These are phyloP conservation scores for Ormosia semicastrata DNA, from an alignment of 306 rosid genomes.

Conservation along the genomic window DNA sequence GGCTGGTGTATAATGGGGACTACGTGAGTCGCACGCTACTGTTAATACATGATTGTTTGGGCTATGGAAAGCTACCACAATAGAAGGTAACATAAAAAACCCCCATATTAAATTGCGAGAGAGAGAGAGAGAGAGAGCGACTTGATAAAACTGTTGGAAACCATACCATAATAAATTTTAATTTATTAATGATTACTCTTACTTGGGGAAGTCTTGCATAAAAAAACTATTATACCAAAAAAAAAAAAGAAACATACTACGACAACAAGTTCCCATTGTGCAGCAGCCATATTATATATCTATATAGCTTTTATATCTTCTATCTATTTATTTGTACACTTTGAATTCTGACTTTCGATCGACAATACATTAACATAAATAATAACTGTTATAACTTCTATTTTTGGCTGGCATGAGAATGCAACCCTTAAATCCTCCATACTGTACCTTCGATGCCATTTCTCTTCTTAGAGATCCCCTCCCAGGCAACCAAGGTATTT, in stretches of 20 bases:
- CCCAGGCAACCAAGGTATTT: conserved; percentile 32
- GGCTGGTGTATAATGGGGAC: neutral
- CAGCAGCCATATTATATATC: conserved; percentile 25
- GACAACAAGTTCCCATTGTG: conserved; percentile 9
- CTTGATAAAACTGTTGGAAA: neutral
- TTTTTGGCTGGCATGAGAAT: conserved; percentile 23
- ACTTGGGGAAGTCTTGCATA: neutral
- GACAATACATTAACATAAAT: neutral
- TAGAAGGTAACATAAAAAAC: neutral
- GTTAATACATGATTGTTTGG: neutral
- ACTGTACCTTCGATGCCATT: conserved; percentile 2
- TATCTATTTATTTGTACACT: conserved; percentile 37
- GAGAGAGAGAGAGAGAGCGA: too few species aligned
- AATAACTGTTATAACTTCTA: conserved; percentile 19
- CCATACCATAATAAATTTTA: neutral
- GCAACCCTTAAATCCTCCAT: conserved; percentile 3
- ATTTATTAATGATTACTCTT: conserved; percentile 5
- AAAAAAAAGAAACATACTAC: neutral
- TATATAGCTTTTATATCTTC: conserved; percentile 8
- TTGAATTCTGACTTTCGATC: conserved; percentile 8
- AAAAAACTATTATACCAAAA: neutral
- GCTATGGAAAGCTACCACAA: neutral
- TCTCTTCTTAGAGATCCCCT: conserved; percentile 20
- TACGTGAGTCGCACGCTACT: neutral
- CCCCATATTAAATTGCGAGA: neutral